Evolutionary conservation across 2,329 filamentous ascomycete species (phyloP), one percentile per base, ranked within the genome.

Genomic region (Microdochium trichocladiopsis): DNA sequence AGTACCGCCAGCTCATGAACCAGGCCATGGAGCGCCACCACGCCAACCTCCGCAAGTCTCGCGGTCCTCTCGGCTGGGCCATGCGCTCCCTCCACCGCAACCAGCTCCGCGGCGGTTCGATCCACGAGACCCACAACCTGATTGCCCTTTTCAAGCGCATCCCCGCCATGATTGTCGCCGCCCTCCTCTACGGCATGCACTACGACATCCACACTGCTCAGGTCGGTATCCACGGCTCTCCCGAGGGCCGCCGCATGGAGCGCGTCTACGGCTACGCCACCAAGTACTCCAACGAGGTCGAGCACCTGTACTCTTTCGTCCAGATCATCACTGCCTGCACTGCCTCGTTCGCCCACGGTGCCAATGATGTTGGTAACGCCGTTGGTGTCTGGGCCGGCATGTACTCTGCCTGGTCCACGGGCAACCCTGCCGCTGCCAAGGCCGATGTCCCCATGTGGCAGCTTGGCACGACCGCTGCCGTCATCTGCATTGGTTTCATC

Each of bases 121-220:
- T 92, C 57, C 90, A 93, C 71, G 88, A 93, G 71, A 60, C 77
- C 21, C 74, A 83, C 70, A 93, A 93, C 76, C 71, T 91, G 56
- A 78, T 77, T 63, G 78, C 78, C 50, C 54, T 84, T 22, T 25
- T 75, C 55, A 86, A 82, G 69, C 86, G 88, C 22, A 63, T 92
- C 9, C 88, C 88, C 1, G 87, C 89, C 50, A 78, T 78, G 69
- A 66, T 88, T 55, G 75, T 83, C 45, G 75, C 74, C 57, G 87
- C 76, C 52, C 63, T 75, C 16, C 79, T 91, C 50, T 93, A 93
- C 65, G 89, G 89, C 67, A 66, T 86, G 24, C 76, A 92, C 77
- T 93, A 92, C 71, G 88, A 93, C 60, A 93, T 92, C 62, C 88
- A 92, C 76, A 78, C 80, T 49, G 86, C 86, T 4, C 88, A 91